Evolutionary conservation across 345 rosid species (phyloP).

Genomic region (Sapria himalayana): DNA sequence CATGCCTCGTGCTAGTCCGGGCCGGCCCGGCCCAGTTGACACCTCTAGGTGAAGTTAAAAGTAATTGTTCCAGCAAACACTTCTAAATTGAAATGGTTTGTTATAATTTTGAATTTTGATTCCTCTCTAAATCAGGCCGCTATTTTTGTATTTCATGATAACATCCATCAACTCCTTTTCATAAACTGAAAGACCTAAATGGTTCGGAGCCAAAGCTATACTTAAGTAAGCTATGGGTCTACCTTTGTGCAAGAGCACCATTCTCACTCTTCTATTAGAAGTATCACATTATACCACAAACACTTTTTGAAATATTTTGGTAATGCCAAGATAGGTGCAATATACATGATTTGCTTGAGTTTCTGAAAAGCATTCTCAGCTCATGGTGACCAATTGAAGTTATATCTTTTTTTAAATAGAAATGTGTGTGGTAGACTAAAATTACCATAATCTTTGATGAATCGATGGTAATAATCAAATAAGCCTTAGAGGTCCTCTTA

Average conservation of each 20-base stretch:
- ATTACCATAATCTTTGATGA: background rate
- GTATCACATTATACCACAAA: background rate
- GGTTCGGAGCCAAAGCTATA: background rate
- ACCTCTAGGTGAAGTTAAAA: too few relatives aligned
- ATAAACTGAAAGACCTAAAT: background rate
- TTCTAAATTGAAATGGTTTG: too few relatives aligned
- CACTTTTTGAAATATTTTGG: background rate
- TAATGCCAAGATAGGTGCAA: background rate
- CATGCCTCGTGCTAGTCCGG: too few relatives aligned
- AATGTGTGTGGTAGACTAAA: background rate
- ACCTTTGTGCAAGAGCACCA: too few relatives aligned
- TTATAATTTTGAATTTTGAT: too few relatives aligned
- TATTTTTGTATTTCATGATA: background rate
- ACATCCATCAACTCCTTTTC: conserved; percentile 3
- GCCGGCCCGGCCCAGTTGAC: too few relatives aligned
- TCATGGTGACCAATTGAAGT: background rate
- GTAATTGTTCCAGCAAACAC: too few relatives aligned
- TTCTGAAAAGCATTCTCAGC: background rate
- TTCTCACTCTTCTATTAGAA: background rate
- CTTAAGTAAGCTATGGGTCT: background rate
- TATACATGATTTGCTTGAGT: background rate
- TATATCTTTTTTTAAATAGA: background rate
- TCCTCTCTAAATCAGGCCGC: background rate
- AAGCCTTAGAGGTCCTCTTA: background rate
- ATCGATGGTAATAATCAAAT: background rate